These are phyloP conservation scores for Favolaschia claudopus DNA, from an alignment of 768 basidiomycete species.

Conservation along the genomic window DNA sequence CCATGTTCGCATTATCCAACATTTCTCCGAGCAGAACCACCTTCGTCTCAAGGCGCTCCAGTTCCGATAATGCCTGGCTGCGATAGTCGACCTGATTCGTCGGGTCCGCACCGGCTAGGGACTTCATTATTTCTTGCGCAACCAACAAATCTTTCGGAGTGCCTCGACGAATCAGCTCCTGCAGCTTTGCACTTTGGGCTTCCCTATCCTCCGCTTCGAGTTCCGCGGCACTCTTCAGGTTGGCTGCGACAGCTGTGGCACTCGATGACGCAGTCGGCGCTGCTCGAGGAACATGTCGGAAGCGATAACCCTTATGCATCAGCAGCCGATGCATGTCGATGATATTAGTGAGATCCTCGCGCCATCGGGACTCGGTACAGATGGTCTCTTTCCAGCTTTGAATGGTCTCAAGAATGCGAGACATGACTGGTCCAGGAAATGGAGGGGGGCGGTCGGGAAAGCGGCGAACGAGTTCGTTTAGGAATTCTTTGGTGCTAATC, in stretches of 20 bases:
- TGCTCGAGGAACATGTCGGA: conserved; percentile 59
- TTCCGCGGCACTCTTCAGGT: conserved; percentile 94
- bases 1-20: conserved; percentile 87
- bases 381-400: conserved; percentile 95
- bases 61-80: conserved; percentile 85
- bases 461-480: conserved; percentile 96
- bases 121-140: conserved; percentile 98
- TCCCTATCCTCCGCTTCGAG: conserved; percentile 94
- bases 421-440: conserved; percentile 95
- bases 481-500: conserved; percentile 95
- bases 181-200: conserved; percentile 97
- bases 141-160: conserved; percentile 94
- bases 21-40: conserved; percentile 96
- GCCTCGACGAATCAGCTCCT: conserved; percentile 95
- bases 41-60: conserved; percentile 94
- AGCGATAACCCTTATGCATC: conserved; percentile 91
- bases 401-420: conserved; percentile 90
- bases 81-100: conserved; percentile 95
- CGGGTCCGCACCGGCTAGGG: conserved; percentile 93
- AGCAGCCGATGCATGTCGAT: conserved; percentile 96
- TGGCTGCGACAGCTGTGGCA: conserved; percentile 46
- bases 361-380: conserved; percentile 88
- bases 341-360: conserved; percentile 96
- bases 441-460: conserved; percentile 98
- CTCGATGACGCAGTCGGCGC: conserved; percentile 39